Evolutionary conservation across 106 monocot genomes (phyloP).

Genomic region (Dendrobium huoshanense): DNA sequence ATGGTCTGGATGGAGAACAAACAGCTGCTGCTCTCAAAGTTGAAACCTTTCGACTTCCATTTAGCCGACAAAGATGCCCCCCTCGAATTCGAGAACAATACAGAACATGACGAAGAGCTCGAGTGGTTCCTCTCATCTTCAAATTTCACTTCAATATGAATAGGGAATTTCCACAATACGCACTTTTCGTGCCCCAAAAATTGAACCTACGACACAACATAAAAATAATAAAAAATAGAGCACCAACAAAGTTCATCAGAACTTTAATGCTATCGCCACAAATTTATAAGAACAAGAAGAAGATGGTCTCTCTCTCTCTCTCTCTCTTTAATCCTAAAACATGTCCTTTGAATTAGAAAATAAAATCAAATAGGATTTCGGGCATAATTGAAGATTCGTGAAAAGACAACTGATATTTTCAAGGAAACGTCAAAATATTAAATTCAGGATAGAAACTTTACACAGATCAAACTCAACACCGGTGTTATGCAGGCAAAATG

Average conservation of each 20-base stretch:
- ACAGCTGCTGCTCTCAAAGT: conserved; percentile 6
- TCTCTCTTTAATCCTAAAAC: not conserved
- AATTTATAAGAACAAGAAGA: not conserved
- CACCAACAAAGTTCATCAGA: not conserved
- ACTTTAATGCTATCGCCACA: not conserved
- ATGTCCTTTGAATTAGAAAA: not conserved
- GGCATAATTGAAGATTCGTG: not conserved
- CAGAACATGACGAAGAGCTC: conserved; percentile 25
- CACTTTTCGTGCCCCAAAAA: not conserved
- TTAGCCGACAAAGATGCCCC: not conserved
- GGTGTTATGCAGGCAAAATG: not conserved
- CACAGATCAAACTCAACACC: not conserved
- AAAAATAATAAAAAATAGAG: not conserved
- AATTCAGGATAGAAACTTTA: not conserved
- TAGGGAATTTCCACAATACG: not conserved
- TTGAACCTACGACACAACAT: not conserved
- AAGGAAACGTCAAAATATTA: not conserved
- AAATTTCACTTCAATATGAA: conserved; percentile 5
- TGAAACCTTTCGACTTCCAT: conserved; percentile 1
- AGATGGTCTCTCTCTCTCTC: not conserved
- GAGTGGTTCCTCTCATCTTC: conserved; percentile 27
- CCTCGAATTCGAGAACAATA: conserved; percentile 5
- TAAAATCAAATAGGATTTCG: not conserved
- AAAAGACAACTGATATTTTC: not conserved
- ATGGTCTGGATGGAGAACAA: not conserved